A percentile compares a stretch with the other conserved stretches of the same genome.
Conservation (phyloP, 139 green algal species). For the Auxenochlorella pyrenoidosa region DNA sequence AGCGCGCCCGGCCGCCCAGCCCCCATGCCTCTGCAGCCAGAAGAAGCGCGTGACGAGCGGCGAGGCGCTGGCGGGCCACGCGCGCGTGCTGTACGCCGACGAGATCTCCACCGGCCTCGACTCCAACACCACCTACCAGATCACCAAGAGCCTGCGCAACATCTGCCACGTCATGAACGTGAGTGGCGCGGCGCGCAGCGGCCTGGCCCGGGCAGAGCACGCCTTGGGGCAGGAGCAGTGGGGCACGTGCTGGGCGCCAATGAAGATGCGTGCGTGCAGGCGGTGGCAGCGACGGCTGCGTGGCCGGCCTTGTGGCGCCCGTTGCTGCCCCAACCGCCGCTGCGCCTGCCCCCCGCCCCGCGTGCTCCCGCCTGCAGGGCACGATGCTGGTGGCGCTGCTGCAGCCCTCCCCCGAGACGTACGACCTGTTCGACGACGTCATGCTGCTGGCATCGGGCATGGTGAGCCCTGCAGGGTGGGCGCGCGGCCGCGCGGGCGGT, state of each 20-base stretch:
- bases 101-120: slow-evolving; percentile 70
- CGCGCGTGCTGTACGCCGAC: slow-evolving; percentile 58
- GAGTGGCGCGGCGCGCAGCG: background rate
- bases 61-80: slow-evolving; percentile 69
- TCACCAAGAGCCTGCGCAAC: slow-evolving; percentile 43
- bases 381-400: slow-evolving; percentile 65
- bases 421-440: slow-evolving; percentile 62
- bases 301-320: too few relatives aligned
- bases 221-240: too few relatives aligned
- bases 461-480: too few relatives aligned
- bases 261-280: too few relatives aligned
- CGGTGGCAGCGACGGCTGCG: too few relatives aligned
- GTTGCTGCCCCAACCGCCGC: too few relatives aligned
- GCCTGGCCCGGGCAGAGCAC: too few relatives aligned
- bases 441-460: slow-evolving; percentile 55
- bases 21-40: slow-evolving; percentile 24
- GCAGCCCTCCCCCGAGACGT: slow-evolving; percentile 68
- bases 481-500: too few relatives aligned
- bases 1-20: too few relatives aligned
- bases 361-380: background rate
- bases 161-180: slow-evolving; percentile 49
- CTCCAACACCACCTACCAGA: slow-evolving; percentile 62
- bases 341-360: background rate
- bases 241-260: too few relatives aligned
- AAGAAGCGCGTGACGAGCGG: slow-evolving; percentile 64